phyloP scores from a whole-genome alignment of 805 yeast genomes.

The Candida corydali region DNA sequence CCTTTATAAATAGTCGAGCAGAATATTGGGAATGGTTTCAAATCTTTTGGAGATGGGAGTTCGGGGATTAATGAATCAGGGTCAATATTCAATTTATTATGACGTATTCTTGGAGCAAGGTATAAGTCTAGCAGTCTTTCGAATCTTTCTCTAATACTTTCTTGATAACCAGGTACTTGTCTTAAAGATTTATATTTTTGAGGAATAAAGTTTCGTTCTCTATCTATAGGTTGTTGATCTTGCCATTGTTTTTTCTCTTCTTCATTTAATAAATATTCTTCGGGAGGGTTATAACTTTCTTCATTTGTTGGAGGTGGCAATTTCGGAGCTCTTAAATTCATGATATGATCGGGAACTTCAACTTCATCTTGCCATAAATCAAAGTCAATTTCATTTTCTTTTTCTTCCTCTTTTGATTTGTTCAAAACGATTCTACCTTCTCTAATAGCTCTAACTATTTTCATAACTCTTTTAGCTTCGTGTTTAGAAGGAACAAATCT shows the following conservation, averaged over 20 bases:
- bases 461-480: conserved; percentile 95
- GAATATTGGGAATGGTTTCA: conserved; percentile 93
- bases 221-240: conserved; percentile 65
- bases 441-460: conserved; percentile 91
- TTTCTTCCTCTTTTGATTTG: conserved; percentile 60
- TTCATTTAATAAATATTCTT: conserved; percentile 76
- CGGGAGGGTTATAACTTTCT: conserved; percentile 97
- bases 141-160: conserved; percentile 81
- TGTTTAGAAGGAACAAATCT: conserved; percentile 95
- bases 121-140: conserved; percentile 93
- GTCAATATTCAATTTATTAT: conserved; percentile 84
- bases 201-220: conserved; percentile 77
- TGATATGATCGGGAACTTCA: conserved; percentile 66
- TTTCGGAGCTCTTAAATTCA: conserved; percentile 94
- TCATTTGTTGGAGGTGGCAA: conserved; percentile 94
- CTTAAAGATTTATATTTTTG: conserved; percentile 78
- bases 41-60: conserved; percentile 92
- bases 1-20: conserved; percentile 83
- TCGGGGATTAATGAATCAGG: conserved; percentile 96
- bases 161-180: conserved; percentile 90
- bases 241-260: conserved; percentile 76
- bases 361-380: conserved; percentile 79
- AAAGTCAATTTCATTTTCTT: conserved; percentile 52
- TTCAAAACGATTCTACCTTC: conserved; percentile 92
- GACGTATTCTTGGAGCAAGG: conserved; percentile 93